phyloP scores from a whole-genome alignment of 2,329 filamentous ascomycete species.

The Coniochaeta sp. region DNA sequence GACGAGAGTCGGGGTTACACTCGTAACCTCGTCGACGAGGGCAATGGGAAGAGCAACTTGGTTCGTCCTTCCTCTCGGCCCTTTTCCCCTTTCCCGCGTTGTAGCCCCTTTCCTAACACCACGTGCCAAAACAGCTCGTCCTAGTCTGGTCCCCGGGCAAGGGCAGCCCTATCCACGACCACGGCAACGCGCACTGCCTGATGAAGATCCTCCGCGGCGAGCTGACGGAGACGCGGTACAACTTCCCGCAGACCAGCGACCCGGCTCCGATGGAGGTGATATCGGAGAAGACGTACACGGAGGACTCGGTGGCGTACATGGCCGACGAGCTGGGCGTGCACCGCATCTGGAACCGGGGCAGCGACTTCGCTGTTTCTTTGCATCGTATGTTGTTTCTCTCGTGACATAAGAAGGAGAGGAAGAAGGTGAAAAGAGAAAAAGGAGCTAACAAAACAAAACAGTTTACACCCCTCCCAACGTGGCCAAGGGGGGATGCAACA shows the following conservation, averaged over 20 bases:
- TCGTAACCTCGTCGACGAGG: slow-evolving; percentile 81
- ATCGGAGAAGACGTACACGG: slow-evolving; percentile 58
- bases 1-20: slow-evolving; percentile 70
- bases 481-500: slow-evolving; percentile 70
- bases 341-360: slow-evolving; percentile 68
- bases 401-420: not conserved
- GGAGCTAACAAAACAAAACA: slow-evolving; percentile 19
- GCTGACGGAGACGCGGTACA: slow-evolving; percentile 75
- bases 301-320: slow-evolving; percentile 83
- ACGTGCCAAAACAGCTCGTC: slow-evolving; percentile 55
- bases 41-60: slow-evolving; percentile 59
- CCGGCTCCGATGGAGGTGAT: slow-evolving; percentile 55
- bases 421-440: not conserved
- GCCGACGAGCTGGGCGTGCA: slow-evolving; percentile 84
- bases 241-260: slow-evolving; percentile 48
- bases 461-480: slow-evolving; percentile 88
- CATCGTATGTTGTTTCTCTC: slow-evolving; percentile 61
- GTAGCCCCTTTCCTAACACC: slow-evolving; percentile 1
- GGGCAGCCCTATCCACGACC: slow-evolving; percentile 80
- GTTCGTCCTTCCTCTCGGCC: slow-evolving; percentile 23
- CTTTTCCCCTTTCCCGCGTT: too few species aligned
- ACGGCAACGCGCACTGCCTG: slow-evolving; percentile 81
- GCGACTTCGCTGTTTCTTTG: slow-evolving; percentile 74
- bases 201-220: slow-evolving; percentile 82
- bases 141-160: slow-evolving; percentile 86